Evolutionary conservation across 108 stramenopile genomes (phyloP), one percentile per base, ranked within the genome.

Genomic region (Fistulifera pelliculosa): DNA sequence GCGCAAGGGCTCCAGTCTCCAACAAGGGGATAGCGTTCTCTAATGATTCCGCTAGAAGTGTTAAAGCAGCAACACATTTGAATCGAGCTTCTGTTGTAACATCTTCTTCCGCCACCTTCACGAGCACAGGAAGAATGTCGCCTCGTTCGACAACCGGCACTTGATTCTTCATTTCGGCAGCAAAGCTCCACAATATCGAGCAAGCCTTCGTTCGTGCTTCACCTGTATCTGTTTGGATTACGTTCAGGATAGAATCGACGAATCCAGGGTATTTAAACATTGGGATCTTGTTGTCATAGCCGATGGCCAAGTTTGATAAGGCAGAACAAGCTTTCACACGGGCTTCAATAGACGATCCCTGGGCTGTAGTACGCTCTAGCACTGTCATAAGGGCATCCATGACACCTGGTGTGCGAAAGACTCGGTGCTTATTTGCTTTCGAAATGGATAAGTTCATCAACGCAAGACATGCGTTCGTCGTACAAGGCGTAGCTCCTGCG

Each of bases 241-340:
- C 90, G 45, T 79, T 77, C 41, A 92, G 62, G 44, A 92, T 92
- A 24, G 77, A 54, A 64, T 83, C 86, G 18, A 92, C 90, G 68
- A 92, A 92, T 18, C 90, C 86, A 14, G 90, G 86, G 56, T 87
- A 92, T 56, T 72, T 61, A 56, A 92, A 92, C 90, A 92, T 92
- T 38, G 90, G 84, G 51, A 92, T 92, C 83, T 92, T 92, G 68
- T 92, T 92, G 69, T 92, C 90, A 63, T 92, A 92, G 6, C 90
- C 90, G 69, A 92, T 92, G 14, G 90, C 90, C 18, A 92, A 61
- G 47, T 92, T 92, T 24, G 84, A 86, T 14, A 92, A 58, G 8
- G 90, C 90, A 21, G 90, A 92, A 56, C 90, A 92, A 10, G 86
- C 86, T 75, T 92, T 92, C 52, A 92, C 76, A 15, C 90, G 61